These are phyloP conservation scores for Xylaria venustula DNA, from an alignment of 495 filamentous ascomycete genomes.

Conservation along the genomic window DNA sequence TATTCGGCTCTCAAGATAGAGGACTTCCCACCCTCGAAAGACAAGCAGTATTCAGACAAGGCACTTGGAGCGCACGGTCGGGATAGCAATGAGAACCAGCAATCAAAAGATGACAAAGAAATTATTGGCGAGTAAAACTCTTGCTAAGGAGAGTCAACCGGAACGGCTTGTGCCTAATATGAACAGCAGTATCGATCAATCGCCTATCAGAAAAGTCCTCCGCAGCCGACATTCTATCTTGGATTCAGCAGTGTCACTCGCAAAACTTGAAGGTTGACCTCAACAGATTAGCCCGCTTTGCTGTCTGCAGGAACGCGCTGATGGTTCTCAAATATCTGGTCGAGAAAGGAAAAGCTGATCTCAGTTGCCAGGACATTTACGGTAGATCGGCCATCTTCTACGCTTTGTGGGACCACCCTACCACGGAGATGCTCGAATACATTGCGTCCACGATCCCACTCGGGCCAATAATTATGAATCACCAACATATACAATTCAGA, in stretches of 20 bases:
- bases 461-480: background rate
- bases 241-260: background rate
- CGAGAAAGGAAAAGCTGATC: background rate
- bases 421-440: background rate
- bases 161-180: too few species aligned
- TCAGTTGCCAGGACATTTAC: background rate
- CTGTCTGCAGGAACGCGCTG: background rate
- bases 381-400: background rate
- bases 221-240: background rate
- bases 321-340: background rate
- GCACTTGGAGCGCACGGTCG: too few species aligned
- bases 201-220: background rate
- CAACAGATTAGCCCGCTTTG: background rate
- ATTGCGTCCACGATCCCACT: background rate
- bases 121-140: too few species aligned
- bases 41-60: too few species aligned
- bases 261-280: background rate
- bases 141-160: too few species aligned
- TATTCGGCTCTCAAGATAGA: too few species aligned
- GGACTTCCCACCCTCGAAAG: too few species aligned
- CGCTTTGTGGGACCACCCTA: background rate
- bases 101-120: too few species aligned
- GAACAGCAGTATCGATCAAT: background rate
- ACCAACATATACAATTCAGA: too few species aligned
- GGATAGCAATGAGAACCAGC: too few species aligned